phyloP scores from a whole-genome alignment of 1,284 basidiomycete species.

The Marasmius tenuissimus region DNA sequence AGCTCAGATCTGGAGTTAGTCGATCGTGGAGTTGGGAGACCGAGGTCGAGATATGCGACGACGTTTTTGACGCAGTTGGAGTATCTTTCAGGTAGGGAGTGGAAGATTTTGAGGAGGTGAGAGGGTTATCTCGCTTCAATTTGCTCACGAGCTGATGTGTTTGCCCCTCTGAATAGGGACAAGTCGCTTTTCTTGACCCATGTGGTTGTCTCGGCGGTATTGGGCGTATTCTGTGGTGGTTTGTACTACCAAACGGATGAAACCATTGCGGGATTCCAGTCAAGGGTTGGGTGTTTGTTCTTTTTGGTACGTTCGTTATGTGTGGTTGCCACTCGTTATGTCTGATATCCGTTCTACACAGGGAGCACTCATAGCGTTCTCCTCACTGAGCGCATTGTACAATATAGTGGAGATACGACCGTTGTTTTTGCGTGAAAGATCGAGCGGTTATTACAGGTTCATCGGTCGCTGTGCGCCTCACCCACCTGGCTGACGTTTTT shows the following conservation, averaged over 20 bases:
- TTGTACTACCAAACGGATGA: slow-evolving; percentile 78
- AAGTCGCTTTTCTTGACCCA: slow-evolving; percentile 82
- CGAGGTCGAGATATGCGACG: slow-evolving; percentile 44
- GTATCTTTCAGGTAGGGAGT: slow-evolving; percentile 77
- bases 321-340: slow-evolving; percentile 3
- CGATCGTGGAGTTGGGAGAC: slow-evolving; percentile 8
- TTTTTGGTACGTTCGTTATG: slow-evolving; percentile 63
- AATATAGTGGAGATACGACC: slow-evolving; percentile 81
- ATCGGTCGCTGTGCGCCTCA: slow-evolving; percentile 9
- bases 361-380: slow-evolving; percentile 87
- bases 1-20: slow-evolving; percentile 2
- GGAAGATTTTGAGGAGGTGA: slow-evolving; percentile 75
- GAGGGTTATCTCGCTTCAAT: slow-evolving; percentile 13
- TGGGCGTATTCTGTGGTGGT: slow-evolving; percentile 85
- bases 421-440: slow-evolving; percentile 85
- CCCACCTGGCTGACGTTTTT: slow-evolving; percentile 4
- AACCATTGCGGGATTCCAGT: slow-evolving; percentile 91
- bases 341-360: slow-evolving; percentile 23
- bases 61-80: slow-evolving; percentile 88
- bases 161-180: slow-evolving; percentile 54
- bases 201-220: slow-evolving; percentile 60
- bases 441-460: slow-evolving; percentile 76
- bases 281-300: slow-evolving; percentile 84
- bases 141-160: too few relatives aligned
- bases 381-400: slow-evolving; percentile 82